Conservation (phyloP, 495 filamentous ascomycete genomes). For the Xylaria acuta region DNA sequence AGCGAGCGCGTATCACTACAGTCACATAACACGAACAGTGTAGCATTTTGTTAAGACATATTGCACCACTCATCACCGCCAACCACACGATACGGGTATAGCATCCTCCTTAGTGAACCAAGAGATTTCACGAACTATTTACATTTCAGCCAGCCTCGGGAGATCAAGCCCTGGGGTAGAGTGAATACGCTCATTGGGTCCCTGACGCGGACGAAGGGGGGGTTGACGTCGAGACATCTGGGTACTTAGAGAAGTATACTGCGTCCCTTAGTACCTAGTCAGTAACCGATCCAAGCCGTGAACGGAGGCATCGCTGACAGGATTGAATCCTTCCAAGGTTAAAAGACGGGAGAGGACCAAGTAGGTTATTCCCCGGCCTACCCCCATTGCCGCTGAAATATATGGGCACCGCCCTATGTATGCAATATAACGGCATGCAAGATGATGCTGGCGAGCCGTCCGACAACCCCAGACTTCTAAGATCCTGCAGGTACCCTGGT, state of each 20-base stretch:
- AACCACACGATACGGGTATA: neutral
- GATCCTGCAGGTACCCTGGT: slow-evolving; percentile 25
- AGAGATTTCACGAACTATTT: neutral
- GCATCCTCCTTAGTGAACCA: neutral
- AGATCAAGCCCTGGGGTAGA: neutral
- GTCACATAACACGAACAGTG: neutral
- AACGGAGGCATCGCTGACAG: slow-evolving; percentile 1
- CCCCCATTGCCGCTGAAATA: neutral
- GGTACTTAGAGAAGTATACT: neutral
- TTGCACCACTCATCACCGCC: neutral
- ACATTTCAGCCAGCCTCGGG: slow-evolving; percentile 1
- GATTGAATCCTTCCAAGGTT: neutral
- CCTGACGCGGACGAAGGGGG: neutral
- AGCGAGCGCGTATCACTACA: neutral
- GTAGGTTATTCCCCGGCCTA: neutral
- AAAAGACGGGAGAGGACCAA: neutral
- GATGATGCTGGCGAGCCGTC: slow-evolving; percentile 19
- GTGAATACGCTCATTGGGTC: slow-evolving; percentile 1
- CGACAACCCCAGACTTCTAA: slow-evolving; percentile 21
- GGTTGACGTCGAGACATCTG: slow-evolving; percentile 1
- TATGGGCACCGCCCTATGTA: slow-evolving; percentile 17
- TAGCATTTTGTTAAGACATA: neutral
- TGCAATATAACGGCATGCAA: slow-evolving; percentile 20
- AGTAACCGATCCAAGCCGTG: neutral
- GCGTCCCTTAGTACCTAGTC: neutral